Percentiles rank a stretch among this genome's conserved stretches.
Evolutionary conservation across 495 filamentous ascomycete species (phyloP).

Genomic region (Aspergillus taichungensis): DNA sequence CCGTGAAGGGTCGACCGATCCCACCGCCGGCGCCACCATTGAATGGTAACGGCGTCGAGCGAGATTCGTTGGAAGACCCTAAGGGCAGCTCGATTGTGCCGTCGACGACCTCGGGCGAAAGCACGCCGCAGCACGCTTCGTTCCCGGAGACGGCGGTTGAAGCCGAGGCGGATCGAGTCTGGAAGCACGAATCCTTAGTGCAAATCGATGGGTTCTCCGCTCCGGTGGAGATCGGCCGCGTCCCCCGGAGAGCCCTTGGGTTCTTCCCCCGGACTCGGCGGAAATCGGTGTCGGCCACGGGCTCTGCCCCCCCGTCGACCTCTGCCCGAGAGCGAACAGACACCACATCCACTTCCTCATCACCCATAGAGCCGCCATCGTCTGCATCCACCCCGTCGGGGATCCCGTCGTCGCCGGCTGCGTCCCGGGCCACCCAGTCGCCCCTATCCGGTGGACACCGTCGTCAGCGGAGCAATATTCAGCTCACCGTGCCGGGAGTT

Average conservation of each 20-base stretch:
- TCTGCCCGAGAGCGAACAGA: constrained; percentile 22
- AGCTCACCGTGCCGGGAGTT: constrained; percentile 70
- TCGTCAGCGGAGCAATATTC: constrained; percentile 34
- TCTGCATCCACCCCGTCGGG: constrained; percentile 16
- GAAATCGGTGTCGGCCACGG: constrained; percentile 56
- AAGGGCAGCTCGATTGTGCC: constrained; percentile 38
- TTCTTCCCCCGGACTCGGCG: constrained; percentile 88
- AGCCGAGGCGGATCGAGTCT: constrained; percentile 46
- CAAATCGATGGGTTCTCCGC: constrained; percentile 57
- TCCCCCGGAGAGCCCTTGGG: constrained; percentile 71
- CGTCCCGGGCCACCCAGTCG: constrained; percentile 8
- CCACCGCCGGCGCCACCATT: constrained; percentile 21
- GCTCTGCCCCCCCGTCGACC: constrained; percentile 24
- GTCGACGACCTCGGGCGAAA: constrained; percentile 13
- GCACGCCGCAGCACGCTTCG: constrained; percentile 9
- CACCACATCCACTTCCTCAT: constrained; percentile 26
- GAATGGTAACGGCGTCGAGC: constrained; percentile 14
- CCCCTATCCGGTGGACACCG: constrained; percentile 18
- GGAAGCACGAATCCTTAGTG: constrained; percentile 85
- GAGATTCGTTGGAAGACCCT: constrained; percentile 23
- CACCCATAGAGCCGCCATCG: constrained; percentile 19
- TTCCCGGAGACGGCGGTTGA: constrained; percentile 16
- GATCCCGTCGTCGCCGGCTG: constrained; percentile 4
- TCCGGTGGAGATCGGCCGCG: constrained; percentile 77
- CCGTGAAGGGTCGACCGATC: constrained; percentile 60